Evolutionary conservation across 73 alveolate species (phyloP).

Genomic region (Blepharisma stoltei): DNA sequence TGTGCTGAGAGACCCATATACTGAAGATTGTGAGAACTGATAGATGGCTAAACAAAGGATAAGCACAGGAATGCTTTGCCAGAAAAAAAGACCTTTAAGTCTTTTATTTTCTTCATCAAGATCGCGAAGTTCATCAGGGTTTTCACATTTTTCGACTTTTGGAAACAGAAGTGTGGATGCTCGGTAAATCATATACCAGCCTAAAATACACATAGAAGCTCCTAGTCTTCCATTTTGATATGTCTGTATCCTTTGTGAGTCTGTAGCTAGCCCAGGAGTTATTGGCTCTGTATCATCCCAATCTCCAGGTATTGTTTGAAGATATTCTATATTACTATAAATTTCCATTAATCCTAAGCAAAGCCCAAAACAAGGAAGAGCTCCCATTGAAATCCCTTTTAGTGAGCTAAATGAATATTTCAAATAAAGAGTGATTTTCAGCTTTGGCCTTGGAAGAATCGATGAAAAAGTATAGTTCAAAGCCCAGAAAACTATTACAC

Average conservation of each 20-base stretch:
- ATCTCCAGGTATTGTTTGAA: neutral
- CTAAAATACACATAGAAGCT: neutral
- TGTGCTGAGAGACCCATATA: neutral
- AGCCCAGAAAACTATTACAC: neutral
- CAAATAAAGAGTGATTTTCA: slow-evolving; percentile 24
- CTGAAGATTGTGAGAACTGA: slow-evolving; percentile 23
- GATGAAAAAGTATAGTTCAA: neutral
- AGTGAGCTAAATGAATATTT: neutral
- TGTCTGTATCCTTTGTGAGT: neutral
- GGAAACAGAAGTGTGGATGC: neutral
- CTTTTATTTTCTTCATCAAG: neutral
- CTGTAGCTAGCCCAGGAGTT: neutral
- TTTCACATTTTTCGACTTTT: slow-evolving; percentile 17
- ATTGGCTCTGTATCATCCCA: slow-evolving; percentile 22
- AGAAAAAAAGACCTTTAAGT: neutral
- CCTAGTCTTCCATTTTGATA: slow-evolving; percentile 18
- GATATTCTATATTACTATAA: neutral
- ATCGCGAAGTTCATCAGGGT: neutral
- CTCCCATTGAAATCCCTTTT: neutral
- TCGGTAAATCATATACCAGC: neutral
- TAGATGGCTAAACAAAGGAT: neutral
- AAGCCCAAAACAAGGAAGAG: slow-evolving; percentile 12
- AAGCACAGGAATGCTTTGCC: slow-evolving; percentile 2
- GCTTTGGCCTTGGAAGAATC: slow-evolving; percentile 9
- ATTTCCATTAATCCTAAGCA: neutral